A percentile compares a stretch with the other conserved stretches of the same genome.
phyloP scores from a whole-genome alignment of 345 rosid species.

The Linum trigynum region DNA sequence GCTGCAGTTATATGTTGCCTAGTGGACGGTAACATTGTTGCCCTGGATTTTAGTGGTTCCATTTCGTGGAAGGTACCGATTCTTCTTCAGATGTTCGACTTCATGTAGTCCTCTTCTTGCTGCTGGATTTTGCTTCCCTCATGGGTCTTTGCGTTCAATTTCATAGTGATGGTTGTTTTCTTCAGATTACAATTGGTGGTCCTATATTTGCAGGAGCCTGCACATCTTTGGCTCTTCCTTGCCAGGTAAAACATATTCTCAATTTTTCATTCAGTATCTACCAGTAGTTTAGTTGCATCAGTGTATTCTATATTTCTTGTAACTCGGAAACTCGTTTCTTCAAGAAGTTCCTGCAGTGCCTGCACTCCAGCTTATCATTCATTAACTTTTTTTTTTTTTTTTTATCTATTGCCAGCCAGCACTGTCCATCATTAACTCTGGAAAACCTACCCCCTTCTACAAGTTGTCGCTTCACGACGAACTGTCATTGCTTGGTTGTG shows the following conservation, averaged over 20 bases:
- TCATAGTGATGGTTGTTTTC: neutral
- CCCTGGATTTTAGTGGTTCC: constrained; percentile 48
- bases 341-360: too few relatives aligned
- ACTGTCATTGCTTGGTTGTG: too few relatives aligned
- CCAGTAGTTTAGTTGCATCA: neutral
- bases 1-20: constrained; percentile 80
- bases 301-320: too few relatives aligned
- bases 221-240: constrained; percentile 52
- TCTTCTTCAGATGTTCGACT: neutral
- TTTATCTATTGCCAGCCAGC: too few relatives aligned
- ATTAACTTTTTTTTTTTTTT: too few relatives aligned
- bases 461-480: too few relatives aligned
- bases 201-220: constrained; percentile 90
- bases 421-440: too few relatives aligned
- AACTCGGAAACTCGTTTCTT: too few relatives aligned
- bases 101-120: neutral
- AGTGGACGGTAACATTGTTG: constrained; percentile 74
- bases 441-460: too few relatives aligned
- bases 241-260: constrained; percentile 47
- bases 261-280: neutral
- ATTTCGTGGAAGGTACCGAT: constrained; percentile 64
- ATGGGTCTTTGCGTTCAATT: neutral
- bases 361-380: too few relatives aligned
- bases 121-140: neutral
- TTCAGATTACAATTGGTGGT: constrained; percentile 65